Percentiles rank a stretch among this genome's conserved stretches.
Evolutionary conservation across 2,329 filamentous ascomycete species (phyloP).

Genomic region (Colletotrichum acutatum): DNA sequence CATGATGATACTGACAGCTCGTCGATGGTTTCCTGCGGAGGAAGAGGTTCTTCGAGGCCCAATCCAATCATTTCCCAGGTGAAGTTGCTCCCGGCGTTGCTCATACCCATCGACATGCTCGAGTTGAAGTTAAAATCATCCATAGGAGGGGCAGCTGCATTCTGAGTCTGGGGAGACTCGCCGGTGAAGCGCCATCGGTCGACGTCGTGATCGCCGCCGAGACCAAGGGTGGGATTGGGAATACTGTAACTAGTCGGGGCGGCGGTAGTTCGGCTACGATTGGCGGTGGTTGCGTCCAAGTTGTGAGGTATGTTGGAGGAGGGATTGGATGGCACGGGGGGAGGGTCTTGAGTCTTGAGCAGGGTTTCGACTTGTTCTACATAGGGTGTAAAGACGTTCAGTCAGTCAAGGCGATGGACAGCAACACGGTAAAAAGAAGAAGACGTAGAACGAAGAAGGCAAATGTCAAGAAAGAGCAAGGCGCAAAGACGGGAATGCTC

Average conservation of each 20-base stretch:
- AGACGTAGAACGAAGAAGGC: background rate
- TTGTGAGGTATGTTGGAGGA: slow-evolving; percentile 47
- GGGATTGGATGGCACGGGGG: slow-evolving; percentile 43
- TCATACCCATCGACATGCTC: slow-evolving; percentile 61
- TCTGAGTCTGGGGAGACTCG: slow-evolving; percentile 60
- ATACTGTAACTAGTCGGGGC: slow-evolving; percentile 54
- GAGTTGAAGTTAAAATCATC: slow-evolving; percentile 70
- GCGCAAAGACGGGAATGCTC: slow-evolving; percentile 48
- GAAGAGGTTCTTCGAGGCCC: slow-evolving; percentile 68
- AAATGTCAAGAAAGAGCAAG: background rate
- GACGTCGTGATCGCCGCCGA: slow-evolving; percentile 58
- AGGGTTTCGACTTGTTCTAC: slow-evolving; percentile 93
- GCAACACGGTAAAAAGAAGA: slow-evolving; percentile 4
- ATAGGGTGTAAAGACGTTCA: slow-evolving; percentile 1
- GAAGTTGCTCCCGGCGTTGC: slow-evolving; percentile 66
- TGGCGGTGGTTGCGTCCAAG: slow-evolving; percentile 41
- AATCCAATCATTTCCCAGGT: slow-evolving; percentile 82
- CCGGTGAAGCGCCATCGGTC: slow-evolving; percentile 67
- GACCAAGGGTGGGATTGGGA: slow-evolving; percentile 58
- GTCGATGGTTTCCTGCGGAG: slow-evolving; percentile 74
- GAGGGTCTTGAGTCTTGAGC: slow-evolving; percentile 80
- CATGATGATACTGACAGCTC: slow-evolving; percentile 71
- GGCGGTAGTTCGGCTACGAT: slow-evolving; percentile 45
- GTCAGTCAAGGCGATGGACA: slow-evolving; percentile 11
- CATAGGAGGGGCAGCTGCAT: slow-evolving; percentile 43